Base-by-base conservation (phyloP, 768 basidiomycete genomes). In the Hemileccinum rubropunctum region DNA sequence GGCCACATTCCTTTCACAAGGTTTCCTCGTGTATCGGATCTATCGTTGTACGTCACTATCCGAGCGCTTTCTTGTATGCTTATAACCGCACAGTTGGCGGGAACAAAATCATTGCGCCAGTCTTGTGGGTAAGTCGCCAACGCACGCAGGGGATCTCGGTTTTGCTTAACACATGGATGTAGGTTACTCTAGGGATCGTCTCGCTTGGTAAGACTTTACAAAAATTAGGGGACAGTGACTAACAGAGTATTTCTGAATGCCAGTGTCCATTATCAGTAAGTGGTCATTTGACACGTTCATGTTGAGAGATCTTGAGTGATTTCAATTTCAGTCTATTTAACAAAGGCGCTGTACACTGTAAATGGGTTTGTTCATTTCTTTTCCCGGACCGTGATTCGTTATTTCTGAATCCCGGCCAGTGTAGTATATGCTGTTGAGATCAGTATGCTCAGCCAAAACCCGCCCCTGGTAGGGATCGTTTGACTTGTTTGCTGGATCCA, bases 21-120 rank as follows among this genome's bases (percentile, higher is more conserved):
- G 48, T 3, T 44, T 38, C 18, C 37, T 50, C 11, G 11, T 44
- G 11, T 50, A 50, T 33, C 35, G 48, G 20, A 44, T 50, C 2
- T 50, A 43, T 18, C 8, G 44, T 14, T 14, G 48, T 50, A 11
- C 30, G 48, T 44, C 18, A 13, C 6, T 1, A 8, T 23, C 30
- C 5, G 12, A 12, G 4, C 9, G n/a, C 15, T 20, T 27, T 17
- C 11, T 12, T 3, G 4, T 5, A 11, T 26, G 27, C 17, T 26
- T 12, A 6, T 7, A 36, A 8, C 15, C 9, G 10, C 15, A 8
- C 10, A 50, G 48, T 50, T 10, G 26, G 21, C 12, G 48, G 48
- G 18, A 33, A 10, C 10, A 44, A 33, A 8, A 17, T 44, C 9
- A 6, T 44, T 4, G 18, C 27, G 4, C 34, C 37, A 2, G 0